These are phyloP conservation scores for Chlorencoelia australis DNA, from an alignment of 2,329 filamentous ascomycete genomes.

Conservation along the genomic window DNA sequence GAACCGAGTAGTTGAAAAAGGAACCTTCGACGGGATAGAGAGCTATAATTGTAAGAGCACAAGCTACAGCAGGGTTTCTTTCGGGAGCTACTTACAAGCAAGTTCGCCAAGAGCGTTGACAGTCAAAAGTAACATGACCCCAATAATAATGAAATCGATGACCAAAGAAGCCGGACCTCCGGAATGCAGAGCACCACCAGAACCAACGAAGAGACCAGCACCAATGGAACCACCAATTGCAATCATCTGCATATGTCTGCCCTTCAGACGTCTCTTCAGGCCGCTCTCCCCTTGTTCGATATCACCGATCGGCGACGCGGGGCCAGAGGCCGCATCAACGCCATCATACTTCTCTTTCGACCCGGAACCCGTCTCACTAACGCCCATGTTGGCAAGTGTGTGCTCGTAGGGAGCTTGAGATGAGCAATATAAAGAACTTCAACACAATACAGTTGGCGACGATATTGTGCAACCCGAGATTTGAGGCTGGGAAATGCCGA, in stretches of 20 bases:
- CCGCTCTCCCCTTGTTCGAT: slow-evolving; percentile 15
- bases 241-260: slow-evolving; percentile 42
- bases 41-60: slow-evolving; percentile 8
- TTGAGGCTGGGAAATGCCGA: too few relatives aligned
- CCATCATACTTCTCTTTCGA: slow-evolving; percentile 15
- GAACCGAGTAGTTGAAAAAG: slow-evolving; percentile 83
- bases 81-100: slow-evolving; percentile 53
- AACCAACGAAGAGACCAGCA: slow-evolving; percentile 40
- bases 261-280: slow-evolving; percentile 32
- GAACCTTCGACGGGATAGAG: slow-evolving; percentile 87
- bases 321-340: slow-evolving; percentile 2
- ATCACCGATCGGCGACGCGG: slow-evolving; percentile 9
- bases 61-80: background rate
- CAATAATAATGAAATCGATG: slow-evolving; percentile 69
- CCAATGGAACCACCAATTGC: slow-evolving; percentile 41
- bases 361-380: background rate
- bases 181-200: slow-evolving; percentile 31
- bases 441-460: too few relatives aligned
- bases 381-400: slow-evolving; percentile 5
- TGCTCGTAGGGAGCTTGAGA: too few relatives aligned
- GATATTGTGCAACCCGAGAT: too few relatives aligned
- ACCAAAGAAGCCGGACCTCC: slow-evolving; percentile 64
- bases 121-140: slow-evolving; percentile 50
- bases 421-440: too few relatives aligned
- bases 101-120: slow-evolving; percentile 85